phyloP scores from a whole-genome alignment of 2,329 filamentous ascomycete species.

The Aspergillus thermomutatus region DNA sequence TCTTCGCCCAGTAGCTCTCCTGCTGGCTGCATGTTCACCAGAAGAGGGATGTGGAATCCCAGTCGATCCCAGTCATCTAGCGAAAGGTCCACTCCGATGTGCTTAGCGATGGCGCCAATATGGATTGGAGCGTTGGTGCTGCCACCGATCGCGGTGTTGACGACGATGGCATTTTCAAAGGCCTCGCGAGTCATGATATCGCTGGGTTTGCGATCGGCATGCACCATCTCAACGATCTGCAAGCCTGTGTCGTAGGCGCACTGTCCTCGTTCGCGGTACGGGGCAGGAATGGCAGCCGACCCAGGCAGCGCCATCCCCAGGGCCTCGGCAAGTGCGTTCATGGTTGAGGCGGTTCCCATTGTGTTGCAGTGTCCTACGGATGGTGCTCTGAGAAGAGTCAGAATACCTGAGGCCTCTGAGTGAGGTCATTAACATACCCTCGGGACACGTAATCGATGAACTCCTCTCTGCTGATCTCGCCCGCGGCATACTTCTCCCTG shows the following conservation, averaged over 20 bases:
- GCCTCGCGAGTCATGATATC: constrained; percentile 55
- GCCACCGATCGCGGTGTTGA: constrained; percentile 55
- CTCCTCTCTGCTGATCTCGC: constrained; percentile 44
- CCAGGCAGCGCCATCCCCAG: constrained; percentile 53
- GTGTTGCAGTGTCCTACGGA: constrained; percentile 52
- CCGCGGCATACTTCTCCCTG: constrained; percentile 47
- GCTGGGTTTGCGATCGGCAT: constrained; percentile 48
- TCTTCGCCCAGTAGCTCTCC: constrained; percentile 54
- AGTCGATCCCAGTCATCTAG: constrained; percentile 54
- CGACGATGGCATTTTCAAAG: constrained; percentile 56
- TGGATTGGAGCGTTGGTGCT: constrained; percentile 58
- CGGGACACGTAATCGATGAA: constrained; percentile 46
- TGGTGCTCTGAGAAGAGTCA: constrained; percentile 34
- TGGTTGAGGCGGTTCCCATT: constrained; percentile 54
- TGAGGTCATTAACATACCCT: constrained; percentile 28
- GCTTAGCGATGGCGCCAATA: constrained; percentile 53
- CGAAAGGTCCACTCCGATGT: constrained; percentile 50
- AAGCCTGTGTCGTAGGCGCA: constrained; percentile 49
- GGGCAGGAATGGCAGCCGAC: constrained; percentile 51
- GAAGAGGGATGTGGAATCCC: constrained; percentile 49
- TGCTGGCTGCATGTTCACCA: constrained; percentile 55
- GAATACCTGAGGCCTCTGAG: not conserved
- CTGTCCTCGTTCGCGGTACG: constrained; percentile 48
- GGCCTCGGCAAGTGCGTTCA: constrained; percentile 53
- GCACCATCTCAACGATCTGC: constrained; percentile 51